Conservation (phyloP, 2,329 filamentous ascomycete genomes). For the Scolecobasidium constrictum region DNA sequence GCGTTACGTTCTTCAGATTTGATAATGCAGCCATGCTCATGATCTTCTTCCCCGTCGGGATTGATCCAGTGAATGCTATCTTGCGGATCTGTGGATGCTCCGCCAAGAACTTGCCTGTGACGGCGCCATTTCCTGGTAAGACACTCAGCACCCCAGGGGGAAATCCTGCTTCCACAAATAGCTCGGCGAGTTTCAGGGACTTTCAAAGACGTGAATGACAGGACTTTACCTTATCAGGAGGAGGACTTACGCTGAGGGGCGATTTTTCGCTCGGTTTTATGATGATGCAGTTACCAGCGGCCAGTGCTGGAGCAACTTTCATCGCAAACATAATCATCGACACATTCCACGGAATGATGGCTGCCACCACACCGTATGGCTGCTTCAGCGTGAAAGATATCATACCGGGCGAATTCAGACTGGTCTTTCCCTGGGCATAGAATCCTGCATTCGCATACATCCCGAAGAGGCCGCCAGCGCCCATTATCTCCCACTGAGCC, state of each 20-base stretch:
- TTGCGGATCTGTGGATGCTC: constrained; percentile 21
- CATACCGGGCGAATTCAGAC: too few relatives aligned
- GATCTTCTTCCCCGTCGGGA: constrained; percentile 16
- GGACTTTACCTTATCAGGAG: too few relatives aligned
- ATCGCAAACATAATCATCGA: constrained; percentile 26
- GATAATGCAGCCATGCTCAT: constrained; percentile 19
- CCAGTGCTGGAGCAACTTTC: constrained; percentile 33
- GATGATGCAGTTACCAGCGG: constrained; percentile 34
- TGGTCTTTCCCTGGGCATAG: too few relatives aligned
- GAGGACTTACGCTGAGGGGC: too few relatives aligned
- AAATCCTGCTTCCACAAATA: constrained; percentile 32
- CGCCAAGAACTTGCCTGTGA: constrained; percentile 32
- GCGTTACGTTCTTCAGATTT: constrained; percentile 30
- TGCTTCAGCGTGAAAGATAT: too few relatives aligned
- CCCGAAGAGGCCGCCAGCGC: too few relatives aligned
- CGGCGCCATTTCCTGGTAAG: constrained; percentile 23
- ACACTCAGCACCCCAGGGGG: constrained; percentile 34
- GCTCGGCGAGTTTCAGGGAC: constrained; percentile 23
- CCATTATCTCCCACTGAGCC: too few relatives aligned
- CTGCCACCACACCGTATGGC: constrained; percentile 17
- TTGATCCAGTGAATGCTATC: constrained; percentile 23
- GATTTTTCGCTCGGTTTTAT: constrained; percentile 36
- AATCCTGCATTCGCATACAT: too few relatives aligned
- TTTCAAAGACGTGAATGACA: too few relatives aligned
- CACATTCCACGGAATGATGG: constrained; percentile 7